These are phyloP conservation scores for Wickerhamomyces sp. DNA, from an alignment of 1,139 yeast genomes.

Conservation along the genomic window DNA sequence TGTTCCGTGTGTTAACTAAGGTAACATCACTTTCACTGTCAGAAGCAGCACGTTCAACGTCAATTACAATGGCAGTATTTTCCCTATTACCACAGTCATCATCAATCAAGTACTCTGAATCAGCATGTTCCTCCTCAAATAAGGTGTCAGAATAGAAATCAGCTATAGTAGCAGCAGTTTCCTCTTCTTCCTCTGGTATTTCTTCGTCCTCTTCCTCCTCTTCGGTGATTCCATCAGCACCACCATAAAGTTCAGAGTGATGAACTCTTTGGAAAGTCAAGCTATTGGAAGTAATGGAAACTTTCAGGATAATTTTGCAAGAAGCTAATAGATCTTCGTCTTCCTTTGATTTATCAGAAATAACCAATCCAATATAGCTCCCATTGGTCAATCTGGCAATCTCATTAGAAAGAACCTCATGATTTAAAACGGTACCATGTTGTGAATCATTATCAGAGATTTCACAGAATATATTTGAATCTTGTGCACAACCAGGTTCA, in stretches of 20 bases:
- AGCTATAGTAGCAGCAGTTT: no score
- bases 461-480: background rate
- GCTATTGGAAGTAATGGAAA: background rate
- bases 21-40: no score
- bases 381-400: slow-evolving; percentile 2
- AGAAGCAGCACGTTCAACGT: no score
- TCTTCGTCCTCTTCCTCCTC: no score
- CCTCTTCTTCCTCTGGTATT: no score
- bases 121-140: no score
- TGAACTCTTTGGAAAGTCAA: background rate
- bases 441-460: slow-evolving; percentile 6
- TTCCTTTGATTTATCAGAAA: background rate
- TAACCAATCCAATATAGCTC: slow-evolving; percentile 7
- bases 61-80: no score
- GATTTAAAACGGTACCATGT: slow-evolving; percentile 10
- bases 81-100: no score
- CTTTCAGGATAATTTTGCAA: slow-evolving; percentile 3
- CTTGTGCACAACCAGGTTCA: background rate
- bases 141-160: no score
- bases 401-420: slow-evolving; percentile 1
- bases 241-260: background rate
- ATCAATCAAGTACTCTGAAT: no score
- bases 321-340: background rate
- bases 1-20: no score
- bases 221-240: no score